These are phyloP conservation scores for Orbilia javanica DNA, from an alignment of 2,329 filamentous ascomycete species.

Conservation along the genomic window DNA sequence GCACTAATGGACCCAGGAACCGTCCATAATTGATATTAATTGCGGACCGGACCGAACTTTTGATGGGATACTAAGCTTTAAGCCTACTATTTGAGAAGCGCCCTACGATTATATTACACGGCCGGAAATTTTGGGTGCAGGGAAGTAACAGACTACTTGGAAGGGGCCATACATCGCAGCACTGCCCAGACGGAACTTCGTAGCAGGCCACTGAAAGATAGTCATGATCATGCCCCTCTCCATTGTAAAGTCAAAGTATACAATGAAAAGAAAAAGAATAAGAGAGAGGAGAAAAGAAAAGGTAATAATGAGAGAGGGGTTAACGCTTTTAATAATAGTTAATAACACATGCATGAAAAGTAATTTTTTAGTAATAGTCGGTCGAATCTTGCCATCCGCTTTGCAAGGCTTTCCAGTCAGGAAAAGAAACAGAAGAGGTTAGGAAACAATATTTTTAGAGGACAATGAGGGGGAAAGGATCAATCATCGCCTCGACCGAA, in stretches of 20 bases:
- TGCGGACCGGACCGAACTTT: too few species aligned
- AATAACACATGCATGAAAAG: slow-evolving; percentile 22
- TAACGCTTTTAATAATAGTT: slow-evolving; percentile 10
- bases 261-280: background rate
- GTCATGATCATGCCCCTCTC: background rate
- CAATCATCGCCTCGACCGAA: background rate
- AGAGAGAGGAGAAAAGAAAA: background rate
- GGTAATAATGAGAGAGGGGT: too few species aligned
- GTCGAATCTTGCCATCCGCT: background rate
- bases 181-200: too few species aligned
- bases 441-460: background rate
- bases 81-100: too few species aligned
- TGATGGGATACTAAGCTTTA: too few species aligned
- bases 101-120: too few species aligned
- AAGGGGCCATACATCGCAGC: too few species aligned
- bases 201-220: background rate
- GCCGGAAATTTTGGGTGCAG: too few species aligned
- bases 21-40: too few species aligned
- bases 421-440: background rate
- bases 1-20: too few species aligned
- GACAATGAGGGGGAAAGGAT: background rate
- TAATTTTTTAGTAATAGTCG: background rate
- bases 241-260: too few species aligned
- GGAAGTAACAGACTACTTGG: too few species aligned
- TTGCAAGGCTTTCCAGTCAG: background rate